A percentile compares a stretch with the other conserved stretches of the same genome.
These are phyloP conservation scores for Nicotiana tomentosiformis DNA, from an alignment of 257 asterid species.

Conservation along the genomic window DNA sequence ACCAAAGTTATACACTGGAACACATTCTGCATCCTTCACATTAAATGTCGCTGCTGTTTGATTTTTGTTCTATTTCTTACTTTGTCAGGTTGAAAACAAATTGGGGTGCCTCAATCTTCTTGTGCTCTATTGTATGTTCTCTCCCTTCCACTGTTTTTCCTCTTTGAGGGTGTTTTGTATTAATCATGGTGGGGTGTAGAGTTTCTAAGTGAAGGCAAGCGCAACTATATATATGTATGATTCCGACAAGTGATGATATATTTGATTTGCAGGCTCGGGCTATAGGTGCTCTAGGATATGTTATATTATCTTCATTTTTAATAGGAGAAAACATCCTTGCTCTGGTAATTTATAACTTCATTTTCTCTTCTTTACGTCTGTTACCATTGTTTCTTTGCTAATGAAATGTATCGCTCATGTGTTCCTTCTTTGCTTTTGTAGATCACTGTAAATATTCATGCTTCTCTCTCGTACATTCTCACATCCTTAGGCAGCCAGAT, in stretches of 20 bases:
- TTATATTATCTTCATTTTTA: slow-evolving; percentile 69
- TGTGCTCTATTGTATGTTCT: slow-evolving; percentile 64
- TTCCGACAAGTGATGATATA: not conserved
- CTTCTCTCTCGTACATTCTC: slow-evolving; percentile 57
- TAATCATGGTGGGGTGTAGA: too few relatives aligned
- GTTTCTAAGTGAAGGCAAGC: too few relatives aligned
- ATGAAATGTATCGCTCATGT: not conserved
- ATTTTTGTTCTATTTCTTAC: not conserved
- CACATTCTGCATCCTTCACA: not conserved
- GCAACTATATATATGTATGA: not conserved
- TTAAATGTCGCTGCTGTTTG: not conserved
- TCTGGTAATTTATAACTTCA: slow-evolving; percentile 45
- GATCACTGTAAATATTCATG: slow-evolving; percentile 84
- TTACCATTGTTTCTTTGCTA: not conserved
- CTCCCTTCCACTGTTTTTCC: slow-evolving; percentile 18
- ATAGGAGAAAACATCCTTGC: slow-evolving; percentile 90
- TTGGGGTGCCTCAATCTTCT: slow-evolving; percentile 71
- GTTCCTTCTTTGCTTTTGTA: slow-evolving; percentile 17
- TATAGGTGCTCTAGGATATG: slow-evolving; percentile 73
- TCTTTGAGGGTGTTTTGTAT: slow-evolving; percentile 6
- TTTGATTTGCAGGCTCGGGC: slow-evolving; percentile 73
- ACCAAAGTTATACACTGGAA: not conserved
- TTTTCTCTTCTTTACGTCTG: not conserved
- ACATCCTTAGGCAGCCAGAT: slow-evolving; percentile 56
- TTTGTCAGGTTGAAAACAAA: slow-evolving; percentile 56